Evolutionary conservation across 805 yeast genomes (phyloP).

Genomic region (Cyberlindnera lachancei): DNA sequence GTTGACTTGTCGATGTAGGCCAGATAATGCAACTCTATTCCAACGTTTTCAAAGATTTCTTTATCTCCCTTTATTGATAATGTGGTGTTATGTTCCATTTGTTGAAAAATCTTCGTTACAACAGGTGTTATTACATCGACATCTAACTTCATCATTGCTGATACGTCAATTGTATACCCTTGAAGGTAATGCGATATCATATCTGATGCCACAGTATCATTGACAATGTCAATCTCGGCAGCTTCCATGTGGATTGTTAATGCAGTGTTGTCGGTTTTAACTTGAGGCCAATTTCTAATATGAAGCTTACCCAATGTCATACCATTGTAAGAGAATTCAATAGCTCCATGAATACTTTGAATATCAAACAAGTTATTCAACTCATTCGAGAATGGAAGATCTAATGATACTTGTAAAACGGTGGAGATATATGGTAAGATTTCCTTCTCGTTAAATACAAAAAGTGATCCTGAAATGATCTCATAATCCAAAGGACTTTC

Average conservation of each 20-base stretch:
- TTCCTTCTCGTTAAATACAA: slow-evolving; percentile 5
- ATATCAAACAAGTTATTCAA: slow-evolving; percentile 7
- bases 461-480: slow-evolving; percentile 1
- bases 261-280: slow-evolving; percentile 6
- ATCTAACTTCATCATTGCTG: slow-evolving; percentile 10
- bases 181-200: slow-evolving; percentile 5
- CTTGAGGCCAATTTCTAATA: slow-evolving; percentile 17
- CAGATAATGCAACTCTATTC: slow-evolving; percentile 10
- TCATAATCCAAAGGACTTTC: slow-evolving; percentile 1
- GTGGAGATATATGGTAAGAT: slow-evolving; percentile 6
- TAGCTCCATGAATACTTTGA: slow-evolving; percentile 10
- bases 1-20: slow-evolving; percentile 24
- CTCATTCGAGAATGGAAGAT: slow-evolving; percentile 8
- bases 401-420: slow-evolving; percentile 1
- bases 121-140: slow-evolving; percentile 19
- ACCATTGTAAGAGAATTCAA: slow-evolving; percentile 7
- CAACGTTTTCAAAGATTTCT: slow-evolving; percentile 3
- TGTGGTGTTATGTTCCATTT: slow-evolving; percentile 6
- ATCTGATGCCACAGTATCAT: slow-evolving; percentile 7
- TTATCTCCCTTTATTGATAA: slow-evolving; percentile 2
- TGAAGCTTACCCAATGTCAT: slow-evolving; percentile 10
- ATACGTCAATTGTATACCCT: slow-evolving; percentile 6
- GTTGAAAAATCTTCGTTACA: slow-evolving; percentile 14
- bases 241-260: slow-evolving; percentile 7
- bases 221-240: slow-evolving; percentile 16